phyloP scores from a whole-genome alignment of 164 flowering plant genomes.

The Vitis labrusca region DNA sequence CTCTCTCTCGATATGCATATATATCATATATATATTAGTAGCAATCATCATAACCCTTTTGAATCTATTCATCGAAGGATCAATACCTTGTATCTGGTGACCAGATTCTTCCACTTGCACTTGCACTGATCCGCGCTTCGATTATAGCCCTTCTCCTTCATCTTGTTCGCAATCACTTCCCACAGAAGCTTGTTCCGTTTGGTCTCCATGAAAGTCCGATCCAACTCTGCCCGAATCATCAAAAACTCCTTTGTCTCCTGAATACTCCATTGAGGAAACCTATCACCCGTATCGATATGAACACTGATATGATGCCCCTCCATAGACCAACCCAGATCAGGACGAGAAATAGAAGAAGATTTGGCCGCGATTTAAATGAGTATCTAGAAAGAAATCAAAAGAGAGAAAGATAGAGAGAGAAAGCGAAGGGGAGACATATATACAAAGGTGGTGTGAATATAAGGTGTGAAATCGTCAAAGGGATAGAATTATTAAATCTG shows the following conservation, averaged over 20 bases:
- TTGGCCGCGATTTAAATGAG: not conserved
- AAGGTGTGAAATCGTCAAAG: slow-evolving; percentile 24
- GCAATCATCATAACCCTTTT: too few relatives aligned
- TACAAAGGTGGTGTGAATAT: slow-evolving; percentile 27
- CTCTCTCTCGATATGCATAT: too few relatives aligned
- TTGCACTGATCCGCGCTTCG: slow-evolving; percentile 96
- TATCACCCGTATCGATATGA: slow-evolving; percentile 38
- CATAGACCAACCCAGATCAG: slow-evolving; percentile 25
- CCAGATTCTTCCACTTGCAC: slow-evolving; percentile 96
- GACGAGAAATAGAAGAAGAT: not conserved
- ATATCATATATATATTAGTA: too few relatives aligned
- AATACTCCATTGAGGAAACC: slow-evolving; percentile 89
- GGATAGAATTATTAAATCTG: not conserved
- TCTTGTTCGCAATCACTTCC: slow-evolving; percentile 70
- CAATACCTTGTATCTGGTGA: slow-evolving; percentile 76
- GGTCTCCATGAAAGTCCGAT: slow-evolving; percentile 87
- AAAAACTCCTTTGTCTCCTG: slow-evolving; percentile 82
- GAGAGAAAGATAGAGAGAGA: slow-evolving; percentile 2
- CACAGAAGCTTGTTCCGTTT: slow-evolving; percentile 81
- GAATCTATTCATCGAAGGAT: too few relatives aligned
- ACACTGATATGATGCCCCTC: slow-evolving; percentile 39
- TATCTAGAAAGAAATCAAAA: slow-evolving; percentile 7
- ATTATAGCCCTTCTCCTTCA: slow-evolving; percentile 76
- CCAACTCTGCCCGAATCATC: slow-evolving; percentile 68
- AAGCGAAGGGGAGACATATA: slow-evolving; percentile 5